phyloP scores from a whole-genome alignment of 2,329 filamentous ascomycete genomes.

The Talaromyces sp. region DNA sequence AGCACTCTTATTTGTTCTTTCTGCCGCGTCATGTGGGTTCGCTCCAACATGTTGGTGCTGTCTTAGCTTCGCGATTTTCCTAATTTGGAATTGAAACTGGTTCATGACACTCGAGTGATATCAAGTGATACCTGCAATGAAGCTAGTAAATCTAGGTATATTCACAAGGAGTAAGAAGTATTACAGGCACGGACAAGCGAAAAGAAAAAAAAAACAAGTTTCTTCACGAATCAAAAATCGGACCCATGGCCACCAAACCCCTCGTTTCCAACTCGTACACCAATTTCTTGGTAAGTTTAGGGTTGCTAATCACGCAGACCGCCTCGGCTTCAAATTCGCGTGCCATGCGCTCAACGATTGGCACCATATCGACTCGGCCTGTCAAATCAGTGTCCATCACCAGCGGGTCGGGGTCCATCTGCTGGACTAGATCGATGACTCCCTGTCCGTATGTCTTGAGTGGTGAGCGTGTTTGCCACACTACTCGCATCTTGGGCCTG shows the following conservation, averaged over 20 bases:
- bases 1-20: not conserved
- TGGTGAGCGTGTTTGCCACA: slow-evolving; percentile 67
- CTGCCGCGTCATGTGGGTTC: not conserved
- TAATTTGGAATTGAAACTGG: not conserved
- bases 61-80: not conserved
- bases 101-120: not conserved
- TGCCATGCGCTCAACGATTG: slow-evolving; percentile 52
- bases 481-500: slow-evolving; percentile 51
- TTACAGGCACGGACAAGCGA: not conserved
- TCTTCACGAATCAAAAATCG: slow-evolving; percentile 67
- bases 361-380: slow-evolving; percentile 57
- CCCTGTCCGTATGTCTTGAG: slow-evolving; percentile 59
- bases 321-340: slow-evolving; percentile 56
- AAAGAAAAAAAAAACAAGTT: not conserved
- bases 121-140: not conserved
- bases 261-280: slow-evolving; percentile 66
- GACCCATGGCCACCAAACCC: slow-evolving; percentile 66
- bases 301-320: slow-evolving; percentile 70
- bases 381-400: slow-evolving; percentile 63
- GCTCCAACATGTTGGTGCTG: not conserved
- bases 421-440: slow-evolving; percentile 55
- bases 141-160: not conserved
- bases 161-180: not conserved
- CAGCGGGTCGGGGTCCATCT: slow-evolving; percentile 59
- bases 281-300: slow-evolving; percentile 62